Percentiles rank a stretch among this genome's conserved stretches.
phyloP scores from a whole-genome alignment of 139 green algal species.

The Chlorella sp. region DNA sequence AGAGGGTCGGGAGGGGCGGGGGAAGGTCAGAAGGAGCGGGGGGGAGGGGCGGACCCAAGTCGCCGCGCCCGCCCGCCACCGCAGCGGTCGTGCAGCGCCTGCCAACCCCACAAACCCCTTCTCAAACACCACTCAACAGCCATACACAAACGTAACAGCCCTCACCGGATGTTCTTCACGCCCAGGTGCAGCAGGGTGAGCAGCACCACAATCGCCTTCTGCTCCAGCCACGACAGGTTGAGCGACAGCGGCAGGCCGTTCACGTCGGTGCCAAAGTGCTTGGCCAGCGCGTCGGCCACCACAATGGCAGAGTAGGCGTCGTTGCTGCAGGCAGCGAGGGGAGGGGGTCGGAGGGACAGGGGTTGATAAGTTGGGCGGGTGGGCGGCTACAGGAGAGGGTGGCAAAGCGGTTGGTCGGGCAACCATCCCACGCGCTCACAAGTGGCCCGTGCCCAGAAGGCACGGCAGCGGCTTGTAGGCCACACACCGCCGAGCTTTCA shows the following conservation, averaged over 20 bases:
- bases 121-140: not conserved
- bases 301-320: conserved; percentile 67
- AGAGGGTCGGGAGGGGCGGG: not conserved
- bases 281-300: conserved; percentile 70
- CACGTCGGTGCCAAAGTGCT: conserved; percentile 71
- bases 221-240: conserved; percentile 80
- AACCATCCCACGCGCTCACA: too few relatives aligned
- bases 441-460: too few relatives aligned
- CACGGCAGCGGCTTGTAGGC: too few relatives aligned
- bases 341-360: too few relatives aligned
- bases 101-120: too few relatives aligned
- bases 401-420: too few relatives aligned
- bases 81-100: too few relatives aligned
- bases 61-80: not conserved
- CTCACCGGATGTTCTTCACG: conserved; percentile 71
- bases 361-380: too few relatives aligned
- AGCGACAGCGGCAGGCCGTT: conserved; percentile 79
- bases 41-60: not conserved
- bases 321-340: too few relatives aligned
- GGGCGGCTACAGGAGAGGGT: too few relatives aligned
- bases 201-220: conserved; percentile 83
- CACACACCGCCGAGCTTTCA: too few relatives aligned
- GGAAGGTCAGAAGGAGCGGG: not conserved
- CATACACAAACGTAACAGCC: not conserved
- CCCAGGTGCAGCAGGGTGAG: conserved; percentile 79